Evolutionary conservation across 2,329 filamentous ascomycete species (phyloP).

Genomic region (Botrytis porri): DNA sequence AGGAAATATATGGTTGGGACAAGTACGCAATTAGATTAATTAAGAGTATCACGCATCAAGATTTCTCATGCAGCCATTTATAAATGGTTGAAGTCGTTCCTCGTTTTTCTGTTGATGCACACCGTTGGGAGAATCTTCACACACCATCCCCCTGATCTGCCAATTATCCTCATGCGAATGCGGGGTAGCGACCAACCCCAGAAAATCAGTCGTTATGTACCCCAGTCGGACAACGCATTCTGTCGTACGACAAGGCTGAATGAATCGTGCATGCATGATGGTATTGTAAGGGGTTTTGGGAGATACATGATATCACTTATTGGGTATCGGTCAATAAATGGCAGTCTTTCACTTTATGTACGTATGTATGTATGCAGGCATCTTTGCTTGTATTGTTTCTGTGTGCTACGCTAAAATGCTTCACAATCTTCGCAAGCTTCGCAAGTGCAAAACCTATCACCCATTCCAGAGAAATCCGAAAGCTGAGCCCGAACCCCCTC

Average conservation of each 20-base stretch:
- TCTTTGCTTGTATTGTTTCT: background rate
- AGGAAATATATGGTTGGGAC: background rate
- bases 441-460: background rate
- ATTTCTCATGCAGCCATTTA: background rate
- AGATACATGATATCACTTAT: background rate
- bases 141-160: background rate
- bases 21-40: slow-evolving; percentile 7
- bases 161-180: background rate
- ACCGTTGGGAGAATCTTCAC: background rate
- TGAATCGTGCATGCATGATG: background rate
- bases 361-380: background rate
- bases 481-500: background rate
- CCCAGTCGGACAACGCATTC: background rate
- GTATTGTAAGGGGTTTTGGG: background rate
- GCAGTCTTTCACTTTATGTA: background rate
- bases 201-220: slow-evolving; percentile 1
- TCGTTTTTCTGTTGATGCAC: background rate
- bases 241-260: background rate
- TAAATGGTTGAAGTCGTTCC: background rate
- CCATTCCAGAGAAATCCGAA: background rate
- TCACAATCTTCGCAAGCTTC: background rate
- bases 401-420: background rate
- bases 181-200: slow-evolving; percentile 6
- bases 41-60: background rate
- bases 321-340: background rate